A percentile compares a stretch with the other conserved stretches of the same genome.
Evolutionary conservation across 176 grass and related monocot species (phyloP).

Genomic region (Canna indica): DNA sequence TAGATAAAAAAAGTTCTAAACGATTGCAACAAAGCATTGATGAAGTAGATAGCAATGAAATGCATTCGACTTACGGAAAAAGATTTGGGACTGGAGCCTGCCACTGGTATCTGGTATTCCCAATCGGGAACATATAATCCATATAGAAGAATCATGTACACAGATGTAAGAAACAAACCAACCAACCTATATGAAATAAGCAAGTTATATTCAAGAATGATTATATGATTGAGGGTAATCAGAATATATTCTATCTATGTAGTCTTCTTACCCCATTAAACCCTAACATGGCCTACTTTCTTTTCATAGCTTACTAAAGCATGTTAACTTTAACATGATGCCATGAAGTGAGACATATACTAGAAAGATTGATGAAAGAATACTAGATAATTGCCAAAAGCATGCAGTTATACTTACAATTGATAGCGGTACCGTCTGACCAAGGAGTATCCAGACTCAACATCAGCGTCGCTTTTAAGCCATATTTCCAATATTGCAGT

Average conservation of each 20-base stretch:
- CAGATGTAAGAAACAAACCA: conserved; percentile 34
- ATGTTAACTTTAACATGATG: neutral
- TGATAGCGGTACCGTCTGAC: conserved; percentile 51
- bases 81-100: conserved; percentile 29
- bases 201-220: too few relatives aligned
- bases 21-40: neutral
- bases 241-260: too few relatives aligned
- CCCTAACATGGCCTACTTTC: too few relatives aligned
- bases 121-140: conserved; percentile 68
- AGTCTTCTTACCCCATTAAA: too few relatives aligned
- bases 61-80: conserved; percentile 32
- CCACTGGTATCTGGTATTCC: conserved; percentile 39
- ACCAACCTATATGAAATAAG: conserved; percentile 17
- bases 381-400: neutral
- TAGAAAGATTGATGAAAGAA: too few relatives aligned
- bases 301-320: too few relatives aligned
- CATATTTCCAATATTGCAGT: conserved; percentile 83
- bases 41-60: too few relatives aligned
- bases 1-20: too few relatives aligned
- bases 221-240: too few relatives aligned
- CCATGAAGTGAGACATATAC: neutral
- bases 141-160: conserved; percentile 53
- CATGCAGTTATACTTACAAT: conserved; percentile 37
- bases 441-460: conserved; percentile 34
- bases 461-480: conserved; percentile 43